Percentiles rank a stretch among this genome's conserved stretches.
Conservation (phyloP, 768 basidiomycete genomes). For the Amanita pallidorosea region DNA sequence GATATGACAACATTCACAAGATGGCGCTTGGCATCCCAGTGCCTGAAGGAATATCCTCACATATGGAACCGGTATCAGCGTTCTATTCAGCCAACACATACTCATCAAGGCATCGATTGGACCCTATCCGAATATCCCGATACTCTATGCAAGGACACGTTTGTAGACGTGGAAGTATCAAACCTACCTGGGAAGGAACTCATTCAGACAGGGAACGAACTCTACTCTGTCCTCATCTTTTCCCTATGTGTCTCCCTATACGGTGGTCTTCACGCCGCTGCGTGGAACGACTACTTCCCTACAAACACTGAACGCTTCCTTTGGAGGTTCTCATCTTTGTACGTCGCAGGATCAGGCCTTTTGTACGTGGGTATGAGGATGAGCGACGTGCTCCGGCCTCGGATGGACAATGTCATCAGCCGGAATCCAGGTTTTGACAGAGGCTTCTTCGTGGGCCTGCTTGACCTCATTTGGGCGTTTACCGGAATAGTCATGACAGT, state of each 20-base stretch:
- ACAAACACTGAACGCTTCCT: background rate
- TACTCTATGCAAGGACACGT: background rate
- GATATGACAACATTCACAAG: background rate
- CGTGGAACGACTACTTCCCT: conserved; percentile 1
- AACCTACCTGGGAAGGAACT: background rate
- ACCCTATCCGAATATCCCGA: background rate
- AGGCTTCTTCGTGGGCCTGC: background rate
- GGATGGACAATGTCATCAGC: no score
- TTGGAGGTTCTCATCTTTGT: background rate
- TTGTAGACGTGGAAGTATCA: background rate
- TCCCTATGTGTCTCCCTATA: background rate
- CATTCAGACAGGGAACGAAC: background rate
- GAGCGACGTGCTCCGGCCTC: background rate
- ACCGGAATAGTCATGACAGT: background rate
- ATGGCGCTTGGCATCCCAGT: background rate
- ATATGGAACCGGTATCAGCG: background rate
- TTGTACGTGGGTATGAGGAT: background rate
- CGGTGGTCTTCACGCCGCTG: background rate
- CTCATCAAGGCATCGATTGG: background rate
- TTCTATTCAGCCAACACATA: background rate
- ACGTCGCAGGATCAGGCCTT: background rate
- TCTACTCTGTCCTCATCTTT: background rate
- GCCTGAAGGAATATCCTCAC: background rate
- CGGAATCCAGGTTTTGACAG: background rate
- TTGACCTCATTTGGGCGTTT: background rate